phyloP scores from a whole-genome alignment of 2,329 filamentous ascomycete genomes.

The Colletotrichum liaoningense region DNA sequence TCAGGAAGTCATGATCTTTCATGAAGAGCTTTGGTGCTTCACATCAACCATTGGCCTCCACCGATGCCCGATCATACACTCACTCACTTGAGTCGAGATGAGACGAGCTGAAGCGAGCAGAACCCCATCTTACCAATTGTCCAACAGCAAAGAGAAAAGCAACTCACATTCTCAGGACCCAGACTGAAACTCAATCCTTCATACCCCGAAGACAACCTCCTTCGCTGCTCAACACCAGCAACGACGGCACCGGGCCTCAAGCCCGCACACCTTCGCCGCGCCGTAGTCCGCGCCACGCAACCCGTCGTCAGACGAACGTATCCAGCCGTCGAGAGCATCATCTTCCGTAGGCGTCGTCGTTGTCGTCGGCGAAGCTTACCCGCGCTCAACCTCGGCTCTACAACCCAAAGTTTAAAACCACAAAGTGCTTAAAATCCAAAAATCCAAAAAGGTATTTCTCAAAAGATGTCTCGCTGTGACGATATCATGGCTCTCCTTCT shows the following conservation, averaged over 20 bases:
- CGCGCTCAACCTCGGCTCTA: neutral
- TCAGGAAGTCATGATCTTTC: neutral
- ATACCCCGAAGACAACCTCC: neutral
- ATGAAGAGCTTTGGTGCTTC: neutral
- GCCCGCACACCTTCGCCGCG: neutral
- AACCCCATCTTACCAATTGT: neutral
- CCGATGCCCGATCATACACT: neutral
- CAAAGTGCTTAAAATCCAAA: neutral
- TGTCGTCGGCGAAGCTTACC: neutral
- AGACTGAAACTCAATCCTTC: slow-evolving; percentile 18
- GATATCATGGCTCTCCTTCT: neutral
- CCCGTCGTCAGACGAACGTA: neutral
- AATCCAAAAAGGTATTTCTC: neutral
- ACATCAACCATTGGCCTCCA: neutral
- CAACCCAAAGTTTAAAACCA: neutral
- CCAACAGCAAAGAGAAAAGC: neutral
- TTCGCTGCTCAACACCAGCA: neutral
- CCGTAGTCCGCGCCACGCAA: neutral
- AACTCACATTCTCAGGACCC: slow-evolving; percentile 14
- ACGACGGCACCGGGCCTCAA: too few relatives aligned
- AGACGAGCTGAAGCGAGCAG: neutral
- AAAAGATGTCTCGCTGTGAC: neutral
- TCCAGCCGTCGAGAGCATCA: neutral
- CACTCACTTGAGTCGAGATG: neutral
- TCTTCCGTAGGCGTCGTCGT: neutral